Conservation (phyloP, 257 asterid genomes). For the Solanum clarkiae region DNA sequence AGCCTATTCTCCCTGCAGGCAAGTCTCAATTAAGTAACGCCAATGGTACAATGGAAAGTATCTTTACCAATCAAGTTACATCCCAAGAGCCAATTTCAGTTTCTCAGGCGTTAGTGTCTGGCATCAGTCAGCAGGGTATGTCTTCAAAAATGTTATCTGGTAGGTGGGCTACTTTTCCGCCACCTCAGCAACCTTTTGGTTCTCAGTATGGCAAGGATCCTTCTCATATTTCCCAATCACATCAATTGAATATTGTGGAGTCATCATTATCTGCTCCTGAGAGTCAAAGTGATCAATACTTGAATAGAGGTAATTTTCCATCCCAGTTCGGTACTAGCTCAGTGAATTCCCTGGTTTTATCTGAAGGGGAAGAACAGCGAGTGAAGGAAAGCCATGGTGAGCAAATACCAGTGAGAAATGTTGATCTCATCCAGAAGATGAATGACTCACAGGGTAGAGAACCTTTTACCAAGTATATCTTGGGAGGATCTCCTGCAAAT, state of each 20-base stretch:
- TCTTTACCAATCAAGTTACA: conserved; percentile 20
- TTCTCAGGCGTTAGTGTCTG: conserved; percentile 25
- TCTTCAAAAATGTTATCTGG: conserved; percentile 19
- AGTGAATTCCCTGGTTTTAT: conserved; percentile 19
- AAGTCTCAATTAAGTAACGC: conserved; percentile 15
- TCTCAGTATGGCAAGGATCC: conserved; percentile 22
- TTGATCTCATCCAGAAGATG: conserved; percentile 13
- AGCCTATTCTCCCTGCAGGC: neutral
- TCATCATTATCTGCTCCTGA: conserved; percentile 31
- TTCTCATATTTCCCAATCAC: conserved; percentile 20
- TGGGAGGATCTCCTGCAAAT: conserved; percentile 48
- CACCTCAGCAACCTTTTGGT: conserved; percentile 23
- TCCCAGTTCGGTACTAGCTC: conserved; percentile 11
- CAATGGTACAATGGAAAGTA: conserved; percentile 24
- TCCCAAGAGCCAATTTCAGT: conserved; percentile 13
- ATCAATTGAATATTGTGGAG: conserved; percentile 40
- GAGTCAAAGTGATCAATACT: conserved; percentile 16
- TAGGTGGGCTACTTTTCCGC: conserved; percentile 34
- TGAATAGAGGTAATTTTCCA: conserved; percentile 1
- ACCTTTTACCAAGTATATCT: conserved; percentile 19
- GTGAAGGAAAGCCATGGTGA: conserved; percentile 24
- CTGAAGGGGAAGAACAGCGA: conserved; percentile 25
- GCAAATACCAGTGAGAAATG: conserved; percentile 12
- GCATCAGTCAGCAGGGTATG: conserved; percentile 18
- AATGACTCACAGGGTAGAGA: conserved; percentile 24